Conservation (phyloP, 352 stramenopile species). For the Aphanomyces invadans region DNA sequence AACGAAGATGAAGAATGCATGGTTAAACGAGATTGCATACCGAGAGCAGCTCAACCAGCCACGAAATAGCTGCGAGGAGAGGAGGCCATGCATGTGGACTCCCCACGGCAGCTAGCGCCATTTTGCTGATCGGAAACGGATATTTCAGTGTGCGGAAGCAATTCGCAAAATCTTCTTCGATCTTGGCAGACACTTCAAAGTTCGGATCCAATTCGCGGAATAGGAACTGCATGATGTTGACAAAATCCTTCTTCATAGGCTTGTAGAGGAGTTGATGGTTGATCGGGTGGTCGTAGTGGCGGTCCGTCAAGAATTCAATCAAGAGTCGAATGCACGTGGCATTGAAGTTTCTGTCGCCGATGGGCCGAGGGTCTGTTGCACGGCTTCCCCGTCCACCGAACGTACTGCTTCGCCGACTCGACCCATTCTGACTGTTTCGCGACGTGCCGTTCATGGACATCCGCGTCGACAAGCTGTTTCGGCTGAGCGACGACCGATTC, state of each 20-base stretch:
- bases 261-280: slow-evolving; percentile 84
- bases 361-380: slow-evolving; percentile 72
- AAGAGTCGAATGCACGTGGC: slow-evolving; percentile 88
- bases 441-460: neutral
- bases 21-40: slow-evolving; percentile 39
- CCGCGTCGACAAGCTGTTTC: slow-evolving; percentile 24
- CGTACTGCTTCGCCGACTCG: slow-evolving; percentile 47
- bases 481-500: slow-evolving; percentile 33
- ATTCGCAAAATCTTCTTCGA: slow-evolving; percentile 65
- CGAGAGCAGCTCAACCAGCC: slow-evolving; percentile 93
- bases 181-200: slow-evolving; percentile 65
- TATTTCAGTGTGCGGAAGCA: slow-evolving; percentile 84
- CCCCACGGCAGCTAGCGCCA: slow-evolving; percentile 88
- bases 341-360: slow-evolving; percentile 90
- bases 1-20: neutral
- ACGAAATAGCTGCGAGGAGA: slow-evolving; percentile 93
- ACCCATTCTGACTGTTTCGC: slow-evolving; percentile 12
- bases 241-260: slow-evolving; percentile 96
- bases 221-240: slow-evolving; percentile 96
- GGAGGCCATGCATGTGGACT: slow-evolving; percentile 94
- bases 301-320: slow-evolving; percentile 88
- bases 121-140: slow-evolving; percentile 96
- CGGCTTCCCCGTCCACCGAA: slow-evolving; percentile 43
- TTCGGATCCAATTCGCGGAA: slow-evolving; percentile 92
- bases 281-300: slow-evolving; percentile 89